Conservation (phyloP, 495 filamentous ascomycete species). For the Terfezia claveryi region DNA sequence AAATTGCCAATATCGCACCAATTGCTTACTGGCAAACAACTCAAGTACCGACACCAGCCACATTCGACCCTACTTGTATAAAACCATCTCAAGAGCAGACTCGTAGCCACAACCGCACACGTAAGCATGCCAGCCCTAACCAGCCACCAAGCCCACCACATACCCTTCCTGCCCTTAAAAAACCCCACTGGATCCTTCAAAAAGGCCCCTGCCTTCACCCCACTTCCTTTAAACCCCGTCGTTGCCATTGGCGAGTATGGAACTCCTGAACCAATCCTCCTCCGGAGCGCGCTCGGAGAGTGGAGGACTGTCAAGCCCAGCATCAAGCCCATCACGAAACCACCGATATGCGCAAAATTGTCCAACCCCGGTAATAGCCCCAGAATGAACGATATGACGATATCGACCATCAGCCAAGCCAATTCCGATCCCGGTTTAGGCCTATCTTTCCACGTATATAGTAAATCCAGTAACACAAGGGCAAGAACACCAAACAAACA, state of each 20-base stretch:
- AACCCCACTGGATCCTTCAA: constrained; percentile 51
- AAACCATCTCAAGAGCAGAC: constrained; percentile 71
- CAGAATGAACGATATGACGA: constrained; percentile 74
- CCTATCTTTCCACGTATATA: constrained; percentile 75
- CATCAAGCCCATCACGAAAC: constrained; percentile 78
- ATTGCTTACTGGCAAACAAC: constrained; percentile 42
- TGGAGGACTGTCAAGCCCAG: constrained; percentile 70
- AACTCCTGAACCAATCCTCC: constrained; percentile 36
- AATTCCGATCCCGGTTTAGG: constrained; percentile 55
- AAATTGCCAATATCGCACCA: neutral
- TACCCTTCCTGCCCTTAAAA: constrained; percentile 72
- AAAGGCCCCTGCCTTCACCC: constrained; percentile 27
- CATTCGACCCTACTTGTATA: constrained; percentile 59
- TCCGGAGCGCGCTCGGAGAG: constrained; percentile 59
- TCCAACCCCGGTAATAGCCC: constrained; percentile 83
- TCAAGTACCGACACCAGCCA: constrained; percentile 81
- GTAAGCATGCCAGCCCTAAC: constrained; percentile 61
- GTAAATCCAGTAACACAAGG: constrained; percentile 62
- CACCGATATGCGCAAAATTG: constrained; percentile 94
- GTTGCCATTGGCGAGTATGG: neutral
- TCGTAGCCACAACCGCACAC: constrained; percentile 55
- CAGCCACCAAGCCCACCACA: constrained; percentile 98
- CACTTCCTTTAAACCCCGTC: constrained; percentile 16
- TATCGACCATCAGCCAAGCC: constrained; percentile 59
- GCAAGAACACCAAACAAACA: constrained; percentile 80